Evolutionary conservation across 148 eudicot species (phyloP), one percentile per base, ranked within the genome.

Genomic region (Rheum nobile): DNA sequence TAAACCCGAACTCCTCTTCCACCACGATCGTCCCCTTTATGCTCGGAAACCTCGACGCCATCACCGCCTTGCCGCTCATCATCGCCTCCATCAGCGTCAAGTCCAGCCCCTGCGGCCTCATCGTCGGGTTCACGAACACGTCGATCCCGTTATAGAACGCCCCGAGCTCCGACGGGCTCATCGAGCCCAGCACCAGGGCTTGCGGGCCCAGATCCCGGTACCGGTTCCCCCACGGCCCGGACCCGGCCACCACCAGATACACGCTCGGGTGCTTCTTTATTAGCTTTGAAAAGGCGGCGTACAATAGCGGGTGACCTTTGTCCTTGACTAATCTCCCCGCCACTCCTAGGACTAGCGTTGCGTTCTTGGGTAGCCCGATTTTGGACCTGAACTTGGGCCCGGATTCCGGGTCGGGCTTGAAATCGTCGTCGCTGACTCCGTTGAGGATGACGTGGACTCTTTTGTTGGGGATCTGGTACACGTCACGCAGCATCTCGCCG

Each of bases 41-140:
- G 77, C 96, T 92, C 0, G 96, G 90, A 72, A 84, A 92, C 72
- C 93, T 80, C 12, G 97, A 92, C 0, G 97, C 93, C 93, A 92
- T 83, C 9, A 92, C 87, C 0, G 97, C 90, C 14, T 88, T 92
- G 22, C 97, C 97, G 59, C 85, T 87, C 88, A 92, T 80, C 92
- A 90, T 88, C 0, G 92, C 89, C 80, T 90, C 96, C 96, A 90
- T 90, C 2, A 90, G 86, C 11, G 96, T 90, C 0, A 88, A 82
- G 75, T 90, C 96, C 28, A 90, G 90, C 55, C 96, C 96, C 14
- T 90, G 96, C 0, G 96, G 92, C 71, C 96, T 83, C 55, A 90
- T 77, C 0, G 96, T 90, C 8, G 96, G 96, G 80, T 90, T 92
- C 22, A 92, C 86, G 71, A 92, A 90, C 3, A 90, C 78, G 35